Evolutionary conservation across 192 early-diverging fungal species (phyloP), one percentile per base, ranked within the genome.

Genomic region (Coemansia asiatica): DNA sequence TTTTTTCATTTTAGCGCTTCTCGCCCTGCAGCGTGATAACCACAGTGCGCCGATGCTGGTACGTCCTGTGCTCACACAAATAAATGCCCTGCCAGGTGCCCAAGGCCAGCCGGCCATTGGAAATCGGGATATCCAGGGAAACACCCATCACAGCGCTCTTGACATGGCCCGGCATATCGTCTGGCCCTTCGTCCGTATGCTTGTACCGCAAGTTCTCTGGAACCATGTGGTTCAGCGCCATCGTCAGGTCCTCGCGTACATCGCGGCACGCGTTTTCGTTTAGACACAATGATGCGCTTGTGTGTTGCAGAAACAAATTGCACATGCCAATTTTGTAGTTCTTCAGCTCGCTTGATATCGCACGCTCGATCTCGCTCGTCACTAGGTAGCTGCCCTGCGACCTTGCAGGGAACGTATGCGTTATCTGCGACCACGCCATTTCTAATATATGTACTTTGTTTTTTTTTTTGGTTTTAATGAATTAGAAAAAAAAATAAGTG

Each of bases 111-210:
- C 71, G 71, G 0, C 95, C 94, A 28, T 94, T 82, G 18, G 81
- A 83, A 40, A 97, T 90, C 5, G 95, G 95, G 44, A 97, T 93
- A 62, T 90, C 90, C 19, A 97, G 81, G 3, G 89, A 92, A 0
- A 87, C 89, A 10, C 95, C 95, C 47, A 97, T 71, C 15, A 96
- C 69, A 5, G 88, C 87, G 56, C 84, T 83, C 75, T 97, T 97
- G 26, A 96, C 80, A 77, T 97, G 95, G 0, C 89, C 94, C 29
- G 94, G 91, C 92, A 95, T 94, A 67, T 95, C 94, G 63, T 94
- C 94, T 0, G 93, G 79, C 6, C 95, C 95, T 69, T 94, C 93
- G 53, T 88, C 88, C 2, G 91, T 88, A 69, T 97, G 95, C 38
- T 83, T 75, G 69, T 95, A 96, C 3, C 85, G 85, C 12, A 86